A percentile compares a stretch with the other conserved stretches of the same genome.
phyloP scores from a whole-genome alignment of 352 stramenopile species.

The Phytopythium vexans region DNA sequence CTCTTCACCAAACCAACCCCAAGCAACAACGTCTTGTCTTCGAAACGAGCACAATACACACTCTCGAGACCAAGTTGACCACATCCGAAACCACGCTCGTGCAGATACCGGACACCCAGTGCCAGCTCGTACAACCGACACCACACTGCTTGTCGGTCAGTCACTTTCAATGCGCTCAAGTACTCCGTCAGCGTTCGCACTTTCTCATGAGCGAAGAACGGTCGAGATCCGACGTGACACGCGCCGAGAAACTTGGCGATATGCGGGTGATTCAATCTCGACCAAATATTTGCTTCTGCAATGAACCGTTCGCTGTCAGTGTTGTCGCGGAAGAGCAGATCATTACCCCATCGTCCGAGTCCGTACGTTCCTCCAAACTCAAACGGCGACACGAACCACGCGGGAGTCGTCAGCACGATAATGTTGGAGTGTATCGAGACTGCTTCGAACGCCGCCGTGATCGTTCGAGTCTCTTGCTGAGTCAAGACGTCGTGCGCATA shows the following conservation, averaged over 20 bases:
- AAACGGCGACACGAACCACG: no score
- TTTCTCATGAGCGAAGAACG: slow-evolving; percentile 1
- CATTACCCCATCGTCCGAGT: no score
- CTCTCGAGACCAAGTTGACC: rapidly evolving
- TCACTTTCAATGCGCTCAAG: neutral
- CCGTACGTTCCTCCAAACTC: no score
- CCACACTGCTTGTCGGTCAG: neutral
- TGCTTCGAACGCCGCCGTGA: no score
- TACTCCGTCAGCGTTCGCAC: neutral
- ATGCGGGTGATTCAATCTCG: slow-evolving; percentile 14
- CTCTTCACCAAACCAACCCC: neutral
- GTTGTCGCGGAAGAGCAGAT: neutral
- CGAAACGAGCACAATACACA: neutral
- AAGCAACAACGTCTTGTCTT: neutral
- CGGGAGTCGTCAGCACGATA: no score
- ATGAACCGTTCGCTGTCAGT: neutral
- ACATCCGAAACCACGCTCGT: neutral
- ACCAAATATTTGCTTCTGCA: neutral
- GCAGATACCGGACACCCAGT: neutral
- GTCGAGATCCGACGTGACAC: slow-evolving; percentile 7
- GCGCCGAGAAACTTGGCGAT: slow-evolving; percentile 13
- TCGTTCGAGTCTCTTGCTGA: no score
- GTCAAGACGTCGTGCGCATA: neutral
- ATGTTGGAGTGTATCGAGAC: no score
- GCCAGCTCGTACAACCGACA: neutral